These are phyloP conservation scores for Populus hybrid DNA, from an alignment of 441 rosid genomes.

Conservation along the genomic window DNA sequence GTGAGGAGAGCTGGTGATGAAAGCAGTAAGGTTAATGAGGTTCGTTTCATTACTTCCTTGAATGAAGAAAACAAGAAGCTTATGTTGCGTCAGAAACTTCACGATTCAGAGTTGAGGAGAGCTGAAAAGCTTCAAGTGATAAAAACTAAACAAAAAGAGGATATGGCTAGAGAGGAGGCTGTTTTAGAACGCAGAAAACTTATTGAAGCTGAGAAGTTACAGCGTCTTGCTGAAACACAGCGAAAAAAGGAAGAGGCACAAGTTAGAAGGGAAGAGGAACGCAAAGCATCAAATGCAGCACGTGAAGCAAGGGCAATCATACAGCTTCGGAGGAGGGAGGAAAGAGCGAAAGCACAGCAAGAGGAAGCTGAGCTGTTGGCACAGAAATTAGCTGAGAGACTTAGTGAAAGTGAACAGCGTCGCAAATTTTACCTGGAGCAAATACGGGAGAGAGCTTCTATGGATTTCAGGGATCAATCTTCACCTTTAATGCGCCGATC, in stretches of 20 bases:
- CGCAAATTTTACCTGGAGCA: constrained; percentile 75
- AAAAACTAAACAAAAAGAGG: constrained; percentile 74
- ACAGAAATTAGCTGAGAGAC: constrained; percentile 75
- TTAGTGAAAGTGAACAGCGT: constrained; percentile 78
- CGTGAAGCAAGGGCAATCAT: constrained; percentile 76
- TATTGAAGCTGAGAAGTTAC: constrained; percentile 81
- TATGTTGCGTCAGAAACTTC: constrained; percentile 75
- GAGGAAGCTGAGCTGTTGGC: constrained; percentile 86
- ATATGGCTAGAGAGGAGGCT: constrained; percentile 83
- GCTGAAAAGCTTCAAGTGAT: constrained; percentile 73
- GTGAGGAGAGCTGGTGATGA: constrained; percentile 89
- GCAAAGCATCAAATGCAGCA: constrained; percentile 80
- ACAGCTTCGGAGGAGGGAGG: constrained; percentile 76
- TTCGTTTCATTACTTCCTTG: constrained; percentile 79
- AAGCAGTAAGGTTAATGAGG: constrained; percentile 85
- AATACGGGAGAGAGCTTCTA: constrained; percentile 79
- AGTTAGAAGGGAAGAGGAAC: constrained; percentile 83
- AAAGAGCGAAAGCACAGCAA: constrained; percentile 81
- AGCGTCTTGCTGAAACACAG: constrained; percentile 79
- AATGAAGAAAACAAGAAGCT: constrained; percentile 83
- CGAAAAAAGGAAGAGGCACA: constrained; percentile 84
- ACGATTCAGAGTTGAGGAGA: constrained; percentile 74
- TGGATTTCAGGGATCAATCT: constrained; percentile 83
- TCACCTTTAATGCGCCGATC: constrained; percentile 66
- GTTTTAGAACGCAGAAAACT: constrained; percentile 70